Base-by-base conservation (phyloP, 768 basidiomycete genomes). In the Trichaptum fuscoviolaceum region DNA sequence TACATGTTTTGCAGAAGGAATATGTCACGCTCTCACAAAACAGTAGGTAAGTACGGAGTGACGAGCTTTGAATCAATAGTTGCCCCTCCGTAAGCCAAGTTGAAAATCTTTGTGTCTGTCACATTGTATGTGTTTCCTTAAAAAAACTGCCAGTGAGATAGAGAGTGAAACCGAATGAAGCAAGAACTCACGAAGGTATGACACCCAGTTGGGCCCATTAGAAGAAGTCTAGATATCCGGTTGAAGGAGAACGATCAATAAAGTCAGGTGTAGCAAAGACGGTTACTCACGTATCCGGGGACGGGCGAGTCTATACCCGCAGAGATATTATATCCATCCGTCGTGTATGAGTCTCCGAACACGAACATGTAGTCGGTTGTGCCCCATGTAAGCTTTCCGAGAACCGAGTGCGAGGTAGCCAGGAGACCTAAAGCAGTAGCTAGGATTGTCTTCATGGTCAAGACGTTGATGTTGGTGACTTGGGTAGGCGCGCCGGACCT, bases 321-420 rank as follows among this genome's bases (percentile, higher is more conserved):
- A 20, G 86, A 84, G 63, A 87, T 79, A 68, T 87, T 87, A 71
- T 81, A 88, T 9, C 87, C 86, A 64, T 83, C 81, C 4, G 84
- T 76, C 0, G 85, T 85, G 73, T 88, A 88, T 0, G 85, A 88
- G 69, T 88, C 87, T 10, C 87, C 87, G 69, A 88, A 88, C 1
- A 82, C 79, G 68, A 89, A 84, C 63, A 88, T 69, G 70, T 81
- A 87, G 68, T 86, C 74, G 5, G 83, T 87, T 17, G 78, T 77
- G 15, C 77, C 78, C 87, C 86, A 87, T 7, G 82, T 79, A 1
- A 84, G 75, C 63, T 74, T 73, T 6, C 77, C 20, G 26, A 18
- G 26, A 27, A 15, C 35, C 66, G 35, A 10, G 8, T 26, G 20
- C 12, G 23, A 27, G 25, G 64, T 25, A 20, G 42, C 42, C 42